These are phyloP conservation scores for Anisodus tanguticus DNA, from an alignment of 257 asterid species.

Conservation along the genomic window DNA sequence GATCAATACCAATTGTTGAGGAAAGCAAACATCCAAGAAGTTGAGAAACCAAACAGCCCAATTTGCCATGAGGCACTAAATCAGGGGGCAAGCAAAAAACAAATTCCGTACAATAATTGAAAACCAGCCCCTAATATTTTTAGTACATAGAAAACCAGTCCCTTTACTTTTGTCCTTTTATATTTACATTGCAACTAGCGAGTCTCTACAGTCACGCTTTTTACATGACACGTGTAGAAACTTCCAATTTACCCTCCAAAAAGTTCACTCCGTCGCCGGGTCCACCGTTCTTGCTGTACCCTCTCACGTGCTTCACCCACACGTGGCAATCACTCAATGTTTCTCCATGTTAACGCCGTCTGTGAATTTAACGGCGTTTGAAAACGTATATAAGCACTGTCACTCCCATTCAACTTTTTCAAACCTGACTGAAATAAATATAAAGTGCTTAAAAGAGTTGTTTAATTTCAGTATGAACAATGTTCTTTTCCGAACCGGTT, in stretches of 20 bases:
- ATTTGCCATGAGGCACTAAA: constrained; percentile 22
- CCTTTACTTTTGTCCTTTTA: not conserved
- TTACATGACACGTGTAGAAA: constrained; percentile 42
- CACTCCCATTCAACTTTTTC: not conserved
- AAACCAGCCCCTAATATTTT: not conserved
- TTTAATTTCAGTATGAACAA: constrained; percentile 42
- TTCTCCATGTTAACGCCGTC: constrained; percentile 29
- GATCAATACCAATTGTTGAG: not conserved
- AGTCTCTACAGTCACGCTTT: not conserved
- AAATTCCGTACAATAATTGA: constrained; percentile 11
- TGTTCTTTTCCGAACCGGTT: constrained; percentile 54
- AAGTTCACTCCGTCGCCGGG: constrained; percentile 15
- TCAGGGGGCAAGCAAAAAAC: constrained; percentile 9
- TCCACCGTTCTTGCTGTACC: not conserved
- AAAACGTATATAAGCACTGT: not conserved
- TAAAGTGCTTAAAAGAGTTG: not conserved
- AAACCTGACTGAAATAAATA: not conserved
- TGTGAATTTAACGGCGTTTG: constrained; percentile 22
- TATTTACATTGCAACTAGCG: not conserved
- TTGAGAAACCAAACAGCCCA: not conserved
- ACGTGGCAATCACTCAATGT: constrained; percentile 39
- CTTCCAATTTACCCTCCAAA: not conserved
- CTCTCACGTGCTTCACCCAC: constrained; percentile 48
- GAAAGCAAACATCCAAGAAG: not conserved
- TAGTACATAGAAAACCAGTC: too few species aligned